Conservation (phyloP, 1,284 basidiomycete species). For the Phellinidium pouzarii region DNA sequence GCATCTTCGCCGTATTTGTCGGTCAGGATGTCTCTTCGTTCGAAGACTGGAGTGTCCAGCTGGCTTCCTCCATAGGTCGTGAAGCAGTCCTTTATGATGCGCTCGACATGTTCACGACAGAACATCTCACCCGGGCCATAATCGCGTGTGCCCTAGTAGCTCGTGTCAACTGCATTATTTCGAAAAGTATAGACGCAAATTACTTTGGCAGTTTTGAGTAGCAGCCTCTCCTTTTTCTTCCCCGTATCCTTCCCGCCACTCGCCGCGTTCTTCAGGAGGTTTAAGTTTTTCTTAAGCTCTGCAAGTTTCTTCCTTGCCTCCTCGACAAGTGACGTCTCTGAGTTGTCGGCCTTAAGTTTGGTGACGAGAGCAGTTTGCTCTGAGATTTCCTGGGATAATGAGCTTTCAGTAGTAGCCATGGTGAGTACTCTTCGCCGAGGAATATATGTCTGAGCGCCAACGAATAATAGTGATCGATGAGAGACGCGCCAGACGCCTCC, state of each 20-base stretch:
- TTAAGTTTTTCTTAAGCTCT: conserved; percentile 58
- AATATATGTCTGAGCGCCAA: neutral
- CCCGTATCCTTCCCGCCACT: conserved; percentile 29
- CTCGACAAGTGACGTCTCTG: conserved; percentile 45
- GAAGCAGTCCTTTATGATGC: conserved; percentile 85
- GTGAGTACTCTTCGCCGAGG: neutral
- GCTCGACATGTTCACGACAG: conserved; percentile 86
- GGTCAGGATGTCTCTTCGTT: conserved; percentile 91
- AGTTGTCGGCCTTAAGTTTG: conserved; percentile 50
- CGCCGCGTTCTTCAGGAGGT: conserved; percentile 35
- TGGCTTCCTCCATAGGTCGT: conserved; percentile 86
- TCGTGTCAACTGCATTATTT: conserved; percentile 1
- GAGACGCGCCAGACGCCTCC: conserved; percentile 2
- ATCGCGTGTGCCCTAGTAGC: conserved; percentile 84
- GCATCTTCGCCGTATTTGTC: conserved; percentile 98
- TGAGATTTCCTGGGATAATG: conserved; percentile 37
- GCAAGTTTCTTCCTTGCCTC: conserved; percentile 62
- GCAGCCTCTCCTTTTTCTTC: conserved; percentile 60
- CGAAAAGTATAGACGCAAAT: conserved; percentile 21
- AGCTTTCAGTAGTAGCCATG: conserved; percentile 11
- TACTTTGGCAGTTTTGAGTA: conserved; percentile 81
- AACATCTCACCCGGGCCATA: conserved; percentile 94
- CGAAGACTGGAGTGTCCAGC: conserved; percentile 97
- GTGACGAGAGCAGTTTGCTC: conserved; percentile 49
- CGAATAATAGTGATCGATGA: conserved; percentile 13